Base-by-base conservation (phyloP, 2,329 filamentous ascomycete genomes). In the Thielaviopsis musarum region DNA sequence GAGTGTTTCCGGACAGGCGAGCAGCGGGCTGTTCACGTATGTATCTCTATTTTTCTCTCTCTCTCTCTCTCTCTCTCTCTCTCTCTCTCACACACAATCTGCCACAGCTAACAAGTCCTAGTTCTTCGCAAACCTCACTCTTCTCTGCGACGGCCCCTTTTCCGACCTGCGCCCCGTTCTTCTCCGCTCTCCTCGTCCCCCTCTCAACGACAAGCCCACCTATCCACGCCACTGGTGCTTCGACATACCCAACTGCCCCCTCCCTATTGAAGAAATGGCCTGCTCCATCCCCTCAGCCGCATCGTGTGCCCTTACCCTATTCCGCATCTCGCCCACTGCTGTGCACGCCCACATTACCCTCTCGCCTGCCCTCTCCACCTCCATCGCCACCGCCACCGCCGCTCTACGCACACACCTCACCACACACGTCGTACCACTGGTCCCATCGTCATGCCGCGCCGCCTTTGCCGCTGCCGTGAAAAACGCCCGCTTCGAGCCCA, bases 211-310 rank as follows among this genome's bases (percentile, higher is more conserved):
- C 62, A 45, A 64, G 58, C 61, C 68, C 57, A 48, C 65, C 61
- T 54, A 65, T 64, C n/a, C 62, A 59, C 63, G 67, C 59, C 65
- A 65, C 52, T 69, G 67, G 51, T 66, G 52, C 24, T 61, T 67
- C 65, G 67, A 68, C 57, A 68, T 63, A 28, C 65, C 66, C 62
- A 59, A 68, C 19, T 56, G 52, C 13, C 19, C 56, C 5, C 26
- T 61, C n/a, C 59, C 59, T 30, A 38, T 58, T 21, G 59, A 61
- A 52, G 59, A 61, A 53, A 58, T 61, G 49, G 59, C 30, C 54
- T 69, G 67, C 19, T 65, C 66, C 57, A 69, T 60, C 45, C 67
- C 65, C 0, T 66, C 67, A 60, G 68, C 66, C 13, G 67, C 65
- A n/a, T 67, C 66, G 10, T 66, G 64, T 24, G 65, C 64, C 12